Evolutionary conservation across 805 yeast genomes (phyloP).

Genomic region (Zygosaccharomyces kombuchaensis): DNA sequence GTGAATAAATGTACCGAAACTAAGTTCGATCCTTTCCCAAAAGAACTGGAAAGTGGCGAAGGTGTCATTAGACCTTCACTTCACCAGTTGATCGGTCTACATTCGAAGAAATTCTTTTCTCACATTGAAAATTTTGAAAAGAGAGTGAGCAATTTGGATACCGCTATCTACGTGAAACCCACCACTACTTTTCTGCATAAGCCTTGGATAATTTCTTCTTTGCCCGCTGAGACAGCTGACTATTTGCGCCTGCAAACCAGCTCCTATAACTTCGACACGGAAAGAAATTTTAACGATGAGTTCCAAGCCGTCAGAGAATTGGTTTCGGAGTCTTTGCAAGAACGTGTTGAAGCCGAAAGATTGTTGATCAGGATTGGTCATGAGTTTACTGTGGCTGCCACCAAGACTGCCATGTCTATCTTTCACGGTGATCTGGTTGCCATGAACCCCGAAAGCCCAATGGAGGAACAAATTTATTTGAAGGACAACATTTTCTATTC

Average conservation of each 20-base stretch:
- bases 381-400: slow-evolving; percentile 74
- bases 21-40: slow-evolving; percentile 63
- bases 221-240: slow-evolving; percentile 45
- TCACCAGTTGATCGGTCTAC: slow-evolving; percentile 52
- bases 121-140: slow-evolving; percentile 51
- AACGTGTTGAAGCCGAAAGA: slow-evolving; percentile 71
- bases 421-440: slow-evolving; percentile 70
- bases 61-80: slow-evolving; percentile 41
- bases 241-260: slow-evolving; percentile 53
- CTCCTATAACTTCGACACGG: slow-evolving; percentile 27
- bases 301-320: slow-evolving; percentile 77
- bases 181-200: slow-evolving; percentile 54
- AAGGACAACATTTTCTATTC: slow-evolving; percentile 86
- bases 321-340: slow-evolving; percentile 52
- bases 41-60: slow-evolving; percentile 21
- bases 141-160: slow-evolving; percentile 40
- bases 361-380: slow-evolving; percentile 63
- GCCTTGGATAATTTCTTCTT: slow-evolving; percentile 63
- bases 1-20: slow-evolving; percentile 64
- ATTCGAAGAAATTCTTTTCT: slow-evolving; percentile 59
- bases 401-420: slow-evolving; percentile 73
- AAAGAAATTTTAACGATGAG: slow-evolving; percentile 89
- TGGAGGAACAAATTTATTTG: slow-evolving; percentile 60
- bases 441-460: slow-evolving; percentile 72
- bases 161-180: slow-evolving; percentile 59